Base-by-base conservation (phyloP, 495 filamentous ascomycete genomes). In the Xeromyces bisporus region DNA sequence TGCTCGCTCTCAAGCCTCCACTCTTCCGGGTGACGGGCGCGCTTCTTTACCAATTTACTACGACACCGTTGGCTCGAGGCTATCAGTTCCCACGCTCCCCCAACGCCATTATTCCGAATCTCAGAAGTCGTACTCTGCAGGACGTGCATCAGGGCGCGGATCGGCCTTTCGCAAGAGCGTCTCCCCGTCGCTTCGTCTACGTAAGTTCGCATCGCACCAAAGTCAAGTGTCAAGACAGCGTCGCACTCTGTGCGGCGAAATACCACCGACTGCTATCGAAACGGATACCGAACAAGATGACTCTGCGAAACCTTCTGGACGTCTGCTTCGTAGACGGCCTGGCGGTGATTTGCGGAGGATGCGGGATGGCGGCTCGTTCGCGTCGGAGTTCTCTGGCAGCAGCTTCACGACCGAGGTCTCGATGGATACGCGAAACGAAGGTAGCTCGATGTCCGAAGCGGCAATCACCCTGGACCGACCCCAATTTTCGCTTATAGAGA, bases 291-390 rank as follows among this genome's bases (percentile, higher is more conserved):
- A 41, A 4, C 56, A 52, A 11, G 58, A 60, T 24, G 31, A 44
- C 18, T 26, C 39, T n/a, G 55, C 60, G 21, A 58, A 50, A 32
- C 46, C 48, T 20, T 42, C 50, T 5, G 56, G 51, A 9, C 64
- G 60, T 28, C 67, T 80, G 36, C 71, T 97, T 24, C 71, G 89
- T 34, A 69, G 89, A 45, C 71, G 81, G 16, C 91, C 87, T 11
- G 89, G 89, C 29, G 85, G 89, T 21, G 77, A 96, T 56, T 60
- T 97, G 30, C 74, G 83, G 38, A 81, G 77, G 15, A 82, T 73
- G 29, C 64, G 71, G 16, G 81, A 78, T 46, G 76, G 80, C 15
- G 69, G 71, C 37, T 80, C 85, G 24, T 44, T 80, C 6, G 71
- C 79, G 28, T 49, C 62, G 20, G 51, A 62, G 2, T 60, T 64